Evolutionary conservation across 371 early-diverging fungal genomes (phyloP), one percentile per base, ranked within the genome.

Genomic region (Funneliformis caledonium): DNA sequence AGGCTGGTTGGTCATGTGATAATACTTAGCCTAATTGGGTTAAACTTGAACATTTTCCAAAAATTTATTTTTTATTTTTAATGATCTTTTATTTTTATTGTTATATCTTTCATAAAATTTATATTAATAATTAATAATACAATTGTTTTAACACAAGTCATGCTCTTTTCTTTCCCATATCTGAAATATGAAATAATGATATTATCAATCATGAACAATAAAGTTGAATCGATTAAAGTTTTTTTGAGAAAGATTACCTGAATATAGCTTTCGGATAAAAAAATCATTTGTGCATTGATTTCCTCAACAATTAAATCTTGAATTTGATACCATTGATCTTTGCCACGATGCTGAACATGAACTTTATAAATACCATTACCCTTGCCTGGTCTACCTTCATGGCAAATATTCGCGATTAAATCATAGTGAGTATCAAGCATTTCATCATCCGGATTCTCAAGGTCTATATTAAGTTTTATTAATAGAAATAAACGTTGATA

Each of bases 241-340:
- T 37, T n/a, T 37, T 37, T 37, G 37, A 16, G 52, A 19, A 33
- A 14, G 37, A 64, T 11, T 83, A 97, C 93, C 91, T 98, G 98
- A 48, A 98, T 92, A 84, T 97, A 98, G 6, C 95, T 91, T 82
- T 98, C 98, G 1, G 95, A 93, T 69, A 99, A 86, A 80, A 95
- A 93, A 62, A 99, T 94, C 96, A 97, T 96, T 81, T 98, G 97
- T 11, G 98, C 95, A 86, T 95, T 92, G 65, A 97, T 94, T 77
- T 96, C 96, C 82, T 97, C 96, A 2, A 97, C 97, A 80, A 93
- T 90, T 80, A 99, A 86, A 83, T 99, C 98, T 80, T 97, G 97
- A 47, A 98, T 94, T 84, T 92, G 93, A 83, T 93, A 96, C 99
- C 99, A 99, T 83, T 97, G 96, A 76, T 94, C 95, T 70, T 89